Conservation (phyloP, 257 asterid genomes). For the Hygrophila difformis region DNA sequence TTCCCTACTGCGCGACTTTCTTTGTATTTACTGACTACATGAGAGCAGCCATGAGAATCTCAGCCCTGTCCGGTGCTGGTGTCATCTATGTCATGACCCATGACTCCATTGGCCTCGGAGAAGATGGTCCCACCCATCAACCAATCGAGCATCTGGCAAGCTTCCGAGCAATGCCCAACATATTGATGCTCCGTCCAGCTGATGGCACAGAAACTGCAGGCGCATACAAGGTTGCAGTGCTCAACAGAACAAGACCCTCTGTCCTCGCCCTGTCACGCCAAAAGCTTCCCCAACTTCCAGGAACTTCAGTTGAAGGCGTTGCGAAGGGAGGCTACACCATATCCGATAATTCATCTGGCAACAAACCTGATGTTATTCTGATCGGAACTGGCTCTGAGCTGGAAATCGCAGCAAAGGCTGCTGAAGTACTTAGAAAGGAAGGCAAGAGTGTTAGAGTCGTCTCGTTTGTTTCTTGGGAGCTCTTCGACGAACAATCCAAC, state of each 20-base stretch:
- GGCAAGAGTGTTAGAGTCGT: slow-evolving; percentile 77
- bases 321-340: slow-evolving; percentile 60
- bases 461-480: slow-evolving; percentile 78
- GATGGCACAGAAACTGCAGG: slow-evolving; percentile 91
- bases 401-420: slow-evolving; percentile 62
- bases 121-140: slow-evolving; percentile 77
- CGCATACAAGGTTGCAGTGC: slow-evolving; percentile 65
- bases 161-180: slow-evolving; percentile 75
- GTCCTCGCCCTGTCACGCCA: slow-evolving; percentile 60
- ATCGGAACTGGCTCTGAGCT: slow-evolving; percentile 69
- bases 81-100: slow-evolving; percentile 70
- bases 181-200: slow-evolving; percentile 74
- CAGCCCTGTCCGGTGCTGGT: slow-evolving; percentile 64
- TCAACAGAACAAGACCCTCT: slow-evolving; percentile 62
- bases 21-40: slow-evolving; percentile 88
- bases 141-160: slow-evolving; percentile 73
- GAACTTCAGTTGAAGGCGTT: slow-evolving; percentile 65
- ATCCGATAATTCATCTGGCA: slow-evolving; percentile 48
- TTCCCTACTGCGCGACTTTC: slow-evolving; percentile 86
- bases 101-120: slow-evolving; percentile 70
- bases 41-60: slow-evolving; percentile 85
- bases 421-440: slow-evolving; percentile 61
- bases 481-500: slow-evolving; percentile 57
- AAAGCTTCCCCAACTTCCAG: slow-evolving; percentile 51
- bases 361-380: slow-evolving; percentile 59